A percentile compares a stretch with the other conserved stretches of the same genome.
Conservation (phyloP, 768 basidiomycete species). For the Xerocomellus chrysenteron region DNA sequence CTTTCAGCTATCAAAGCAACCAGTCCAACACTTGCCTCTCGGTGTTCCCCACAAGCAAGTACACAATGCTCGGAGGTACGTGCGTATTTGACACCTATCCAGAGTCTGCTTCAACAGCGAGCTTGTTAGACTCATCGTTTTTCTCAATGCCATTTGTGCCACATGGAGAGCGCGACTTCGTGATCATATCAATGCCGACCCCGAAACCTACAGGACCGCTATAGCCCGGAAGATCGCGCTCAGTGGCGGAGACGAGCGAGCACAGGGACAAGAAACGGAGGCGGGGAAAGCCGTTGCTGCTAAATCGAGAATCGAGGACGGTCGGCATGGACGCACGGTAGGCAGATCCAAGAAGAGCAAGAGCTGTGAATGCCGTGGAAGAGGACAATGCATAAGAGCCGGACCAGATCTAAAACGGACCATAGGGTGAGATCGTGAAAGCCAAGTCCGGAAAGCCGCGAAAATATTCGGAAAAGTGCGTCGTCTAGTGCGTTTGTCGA, state of each 20-base stretch:
- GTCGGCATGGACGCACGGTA: not conserved
- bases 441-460: conserved; percentile 3
- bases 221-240: not conserved
- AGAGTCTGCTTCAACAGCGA: not conserved
- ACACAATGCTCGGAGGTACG: not conserved
- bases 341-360: not conserved
- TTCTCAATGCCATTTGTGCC: not conserved
- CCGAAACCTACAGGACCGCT: not conserved
- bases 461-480: conserved; percentile 4
- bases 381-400: conserved; percentile 6
- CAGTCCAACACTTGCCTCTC: not conserved
- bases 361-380: not conserved
- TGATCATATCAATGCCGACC: not conserved
- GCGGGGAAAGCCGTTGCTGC: conserved; percentile 3
- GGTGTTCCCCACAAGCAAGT: not conserved
- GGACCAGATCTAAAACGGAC: not conserved
- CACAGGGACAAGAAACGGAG: not conserved
- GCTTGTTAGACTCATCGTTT: not conserved
- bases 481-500: not conserved
- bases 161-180: not conserved
- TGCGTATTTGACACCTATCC: not conserved
- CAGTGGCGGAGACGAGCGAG: not conserved
- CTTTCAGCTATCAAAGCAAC: conserved; percentile 6
- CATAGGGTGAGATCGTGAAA: not conserved
- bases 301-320: not conserved